Evolutionary conservation across 306 rosid species (phyloP).

Genomic region (Trifolium repens): DNA sequence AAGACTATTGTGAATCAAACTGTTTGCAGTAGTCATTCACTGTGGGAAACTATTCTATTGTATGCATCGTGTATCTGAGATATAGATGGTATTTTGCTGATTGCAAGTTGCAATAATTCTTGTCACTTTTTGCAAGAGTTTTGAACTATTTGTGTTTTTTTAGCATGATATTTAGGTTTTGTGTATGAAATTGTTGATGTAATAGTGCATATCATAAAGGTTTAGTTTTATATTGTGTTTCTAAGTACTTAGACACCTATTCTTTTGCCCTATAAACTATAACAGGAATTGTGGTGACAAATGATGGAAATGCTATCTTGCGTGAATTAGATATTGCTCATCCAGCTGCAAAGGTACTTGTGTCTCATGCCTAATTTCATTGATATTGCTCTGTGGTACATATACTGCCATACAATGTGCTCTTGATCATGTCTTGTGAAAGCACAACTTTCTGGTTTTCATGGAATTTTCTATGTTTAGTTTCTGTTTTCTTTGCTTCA

Average conservation of each 20-base stretch:
- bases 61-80: slow-evolving; percentile 4
- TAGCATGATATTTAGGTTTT: slow-evolving; percentile 32
- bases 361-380: slow-evolving; percentile 28
- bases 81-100: slow-evolving; percentile 1
- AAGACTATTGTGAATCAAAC: background rate
- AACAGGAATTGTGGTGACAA: slow-evolving; percentile 94
- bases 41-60: background rate
- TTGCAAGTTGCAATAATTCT: slow-evolving; percentile 21
- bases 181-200: slow-evolving; percentile 12
- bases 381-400: slow-evolving; percentile 18
- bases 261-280: slow-evolving; percentile 21
- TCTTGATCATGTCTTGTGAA: background rate
- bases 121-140: slow-evolving; percentile 1
- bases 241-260: background rate
- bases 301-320: slow-evolving; percentile 96
- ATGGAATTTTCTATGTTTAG: slow-evolving; percentile 10
- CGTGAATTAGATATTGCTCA: slow-evolving; percentile 95
- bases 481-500: slow-evolving; percentile 20
- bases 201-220: background rate
- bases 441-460: background rate
- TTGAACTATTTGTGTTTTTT: background rate
- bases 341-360: slow-evolving; percentile 93
- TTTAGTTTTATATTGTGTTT: slow-evolving; percentile 2
- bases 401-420: background rate
- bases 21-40: background rate